A percentile compares a stretch with the other conserved stretches of the same genome.
phyloP scores from a whole-genome alignment of 352 stramenopile genomes.

The Pilasporangium apinafurcum region DNA sequence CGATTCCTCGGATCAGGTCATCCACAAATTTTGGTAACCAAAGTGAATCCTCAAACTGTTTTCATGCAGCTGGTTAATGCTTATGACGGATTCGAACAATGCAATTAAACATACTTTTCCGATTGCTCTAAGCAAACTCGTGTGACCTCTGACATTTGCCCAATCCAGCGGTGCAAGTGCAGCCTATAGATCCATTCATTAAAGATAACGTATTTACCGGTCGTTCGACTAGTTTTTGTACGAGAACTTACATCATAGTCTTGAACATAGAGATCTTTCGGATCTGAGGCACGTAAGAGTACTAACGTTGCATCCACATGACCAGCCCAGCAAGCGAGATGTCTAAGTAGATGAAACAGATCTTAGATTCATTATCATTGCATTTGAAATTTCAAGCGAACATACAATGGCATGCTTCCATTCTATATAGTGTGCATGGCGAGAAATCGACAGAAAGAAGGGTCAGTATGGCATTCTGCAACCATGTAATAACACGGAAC shows the following conservation, averaged over 20 bases:
- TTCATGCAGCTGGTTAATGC: neutral
- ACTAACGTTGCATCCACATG: constrained; percentile 46
- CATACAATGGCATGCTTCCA: constrained; percentile 61
- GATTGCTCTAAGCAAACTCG: constrained; percentile 38
- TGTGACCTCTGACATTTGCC: constrained; percentile 40
- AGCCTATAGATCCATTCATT: constrained; percentile 2
- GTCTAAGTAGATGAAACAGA: constrained; percentile 15
- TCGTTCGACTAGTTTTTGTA: no score
- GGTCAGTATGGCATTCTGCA: no score
- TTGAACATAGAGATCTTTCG: constrained; percentile 52
- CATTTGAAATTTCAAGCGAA: neutral
- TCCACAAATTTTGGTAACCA: constrained; percentile 72
- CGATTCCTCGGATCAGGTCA: constrained; percentile 58
- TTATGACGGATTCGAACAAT: neutral
- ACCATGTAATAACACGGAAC: neutral
- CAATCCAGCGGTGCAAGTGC: constrained; percentile 52
- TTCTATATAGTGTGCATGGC: constrained; percentile 19
- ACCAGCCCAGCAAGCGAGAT: constrained; percentile 62
- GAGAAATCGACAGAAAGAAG: neutral
- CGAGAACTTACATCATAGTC: constrained; percentile 49
- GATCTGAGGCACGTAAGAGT: constrained; percentile 38
- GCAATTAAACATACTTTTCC: constrained; percentile 30
- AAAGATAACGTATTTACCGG: neutral
- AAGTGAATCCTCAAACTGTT: constrained; percentile 52
- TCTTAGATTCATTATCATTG: neutral